Base-by-base conservation (phyloP, 352 stramenopile genomes). In the Pythium pyrilobum region DNA sequence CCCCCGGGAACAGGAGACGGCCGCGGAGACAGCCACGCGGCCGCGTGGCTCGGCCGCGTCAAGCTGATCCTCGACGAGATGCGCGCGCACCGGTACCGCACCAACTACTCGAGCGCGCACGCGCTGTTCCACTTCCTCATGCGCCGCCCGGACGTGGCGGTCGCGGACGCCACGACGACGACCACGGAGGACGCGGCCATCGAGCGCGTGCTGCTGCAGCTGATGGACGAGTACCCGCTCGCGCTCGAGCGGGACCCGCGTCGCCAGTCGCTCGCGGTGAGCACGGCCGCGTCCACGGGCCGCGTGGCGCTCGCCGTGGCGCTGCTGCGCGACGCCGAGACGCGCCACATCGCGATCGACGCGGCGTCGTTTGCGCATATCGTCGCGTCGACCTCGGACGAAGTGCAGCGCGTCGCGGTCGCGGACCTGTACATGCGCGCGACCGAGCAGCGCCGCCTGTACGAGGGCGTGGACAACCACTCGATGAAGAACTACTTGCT, bases 401-500 rank as follows among this genome's bases (percentile, higher is more conserved):
- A 81, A n/a, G 58, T 43, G 5, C 66, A 53, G 47, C 78, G 78
- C 24, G 45, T 84, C 41, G 61, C 77, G 37, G 64, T 86, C 18
- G 74, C 69, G 7, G 76, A 85, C 50, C 50, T 83, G 46, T 89
- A 85, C 56, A 63, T 78, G 34, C 41, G 71, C 13, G 76, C 78
- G 36, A 83, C 78, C 31, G 72, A 83, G 41, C 46, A 68, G 15
- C 64, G 80, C 31, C 62, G 67, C 29, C 50, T 89, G 29, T 84
- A 81, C 63, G 52, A 85, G 62, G 28, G 64, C 69, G 44, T 60
- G 28, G 65, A 77, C 21, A 65, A 78, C 13, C 50, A 63, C 33
- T 84, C 74, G 46, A 77, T 85, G 46, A 72, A 62, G 45, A 87
- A 84, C 51, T 81, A 85, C 54, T 38, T 89, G 53, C 48, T 89